Base-by-base conservation (phyloP, 202 grass and related monocot genomes). In the Zizania palustris region DNA sequence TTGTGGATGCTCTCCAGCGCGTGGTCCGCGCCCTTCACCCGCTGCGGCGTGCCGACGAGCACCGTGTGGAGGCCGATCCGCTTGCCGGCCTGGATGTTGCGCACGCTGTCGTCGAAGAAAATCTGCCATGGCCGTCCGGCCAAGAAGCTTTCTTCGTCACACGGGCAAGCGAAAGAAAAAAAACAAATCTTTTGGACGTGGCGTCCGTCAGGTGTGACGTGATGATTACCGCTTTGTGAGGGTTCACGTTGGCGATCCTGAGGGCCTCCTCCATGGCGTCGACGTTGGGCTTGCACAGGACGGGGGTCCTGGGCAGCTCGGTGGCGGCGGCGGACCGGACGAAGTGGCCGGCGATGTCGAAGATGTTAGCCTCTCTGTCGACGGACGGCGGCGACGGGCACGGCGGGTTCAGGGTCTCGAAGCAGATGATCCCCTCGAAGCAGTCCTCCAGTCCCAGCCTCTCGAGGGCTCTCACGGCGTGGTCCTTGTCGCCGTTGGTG, bases 351-450 rank as follows among this genome's bases (percentile, higher is more conserved):
- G 87, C 70, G 69, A 99, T 99, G 84, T 99, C 89, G 54, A 96
- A 93, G 84, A 96, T 79, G 67, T 84, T 22, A 1, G 67, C 60
- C 11, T 65, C 45, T 4, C 19, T 11, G 41, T 75, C 61, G n/a
- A n/a, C n/a, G 46, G 41, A 2, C 34, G 61, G 71, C 38, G 61
- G 62, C 22, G n/a, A 41, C 62, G 90, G 84, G 67, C 83, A 90
- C 39, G 83, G 82, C 11, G 87, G 64, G 82, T 99, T 99, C 50
- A 99, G 96, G 63, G 96, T 99, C 80, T 99, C 96, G 70, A 99
- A 99, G 91, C 96, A 99, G 82, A 99, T 99, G 75, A 99, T 87
- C 56, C 92, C 92, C 60, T 99, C 89, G 73, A 99, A 98, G 82
- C 91, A 98, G 71, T 95, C 87, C 82, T 95, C 96, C 82, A 98